These are phyloP conservation scores for Xerocomellus amylosporus DNA, from an alignment of 768 basidiomycete species.

Conservation along the genomic window DNA sequence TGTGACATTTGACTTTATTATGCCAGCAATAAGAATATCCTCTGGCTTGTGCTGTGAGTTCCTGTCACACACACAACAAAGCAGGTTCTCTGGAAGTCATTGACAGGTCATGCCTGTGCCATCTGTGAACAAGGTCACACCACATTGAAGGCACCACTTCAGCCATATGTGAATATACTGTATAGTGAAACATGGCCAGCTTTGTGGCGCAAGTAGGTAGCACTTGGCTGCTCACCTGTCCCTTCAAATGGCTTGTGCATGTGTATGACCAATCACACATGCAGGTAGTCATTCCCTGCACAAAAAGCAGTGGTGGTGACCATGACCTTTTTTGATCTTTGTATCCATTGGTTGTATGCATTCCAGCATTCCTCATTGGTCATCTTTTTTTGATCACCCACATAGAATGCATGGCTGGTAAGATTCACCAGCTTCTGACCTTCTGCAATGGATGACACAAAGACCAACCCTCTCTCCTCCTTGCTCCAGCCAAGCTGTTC, in stretches of 20 bases:
- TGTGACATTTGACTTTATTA: too few relatives aligned
- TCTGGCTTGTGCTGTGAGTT: neutral
- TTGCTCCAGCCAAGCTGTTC: accelerated
- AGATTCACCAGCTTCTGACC: neutral
- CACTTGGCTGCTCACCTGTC: neutral
- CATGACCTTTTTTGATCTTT: conserved; percentile 1
- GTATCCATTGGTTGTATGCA: conserved; percentile 9
- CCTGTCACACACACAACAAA: neutral
- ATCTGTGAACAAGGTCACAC: neutral
- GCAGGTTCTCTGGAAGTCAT: neutral
- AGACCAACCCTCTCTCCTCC: conserved; percentile 6
- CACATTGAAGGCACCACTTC: neutral
- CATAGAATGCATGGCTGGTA: neutral
- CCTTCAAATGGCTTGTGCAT: conserved; percentile 15
- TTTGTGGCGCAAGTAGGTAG: neutral
- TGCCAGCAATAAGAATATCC: neutral
- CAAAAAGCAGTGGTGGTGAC: conserved; percentile 24
- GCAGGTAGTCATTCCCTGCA: conserved; percentile 24
- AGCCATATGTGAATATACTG: neutral
- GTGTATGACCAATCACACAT: conserved; percentile 17
- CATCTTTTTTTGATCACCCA: conserved; percentile 1
- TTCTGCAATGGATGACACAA: conserved; percentile 1
- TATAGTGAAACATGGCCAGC: neutral
- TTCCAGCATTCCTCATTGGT: neutral
- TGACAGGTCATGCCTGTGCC: neutral